A percentile compares a stretch with the other conserved stretches of the same genome.
Conservation (phyloP, 257 asterid genomes). For the Agastache rugosa region DNA sequence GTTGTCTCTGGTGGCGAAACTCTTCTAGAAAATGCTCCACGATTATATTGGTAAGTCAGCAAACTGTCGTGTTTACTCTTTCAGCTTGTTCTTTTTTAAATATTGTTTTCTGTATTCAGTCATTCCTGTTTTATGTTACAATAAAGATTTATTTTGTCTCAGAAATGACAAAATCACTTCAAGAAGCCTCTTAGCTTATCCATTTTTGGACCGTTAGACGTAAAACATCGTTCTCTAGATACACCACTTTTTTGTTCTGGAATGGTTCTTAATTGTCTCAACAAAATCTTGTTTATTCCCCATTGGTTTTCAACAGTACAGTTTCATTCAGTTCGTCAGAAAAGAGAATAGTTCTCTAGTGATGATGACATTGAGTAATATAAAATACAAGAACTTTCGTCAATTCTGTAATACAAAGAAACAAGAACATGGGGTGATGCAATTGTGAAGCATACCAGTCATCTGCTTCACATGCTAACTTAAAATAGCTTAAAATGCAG, state of each 20-base stretch:
- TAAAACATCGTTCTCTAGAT: background rate
- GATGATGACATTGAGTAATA: background rate
- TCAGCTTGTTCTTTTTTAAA: background rate
- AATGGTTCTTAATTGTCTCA: background rate
- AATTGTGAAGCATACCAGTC: background rate
- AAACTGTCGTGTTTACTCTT: constrained; percentile 28
- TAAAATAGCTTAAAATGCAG: constrained; percentile 19
- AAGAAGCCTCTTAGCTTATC: constrained; percentile 9
- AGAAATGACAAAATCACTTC: constrained; percentile 9
- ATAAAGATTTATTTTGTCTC: background rate
- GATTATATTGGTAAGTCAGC: constrained; percentile 75
- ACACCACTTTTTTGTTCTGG: constrained; percentile 9
- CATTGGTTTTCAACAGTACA: background rate
- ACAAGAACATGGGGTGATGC: too few species aligned
- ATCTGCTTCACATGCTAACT: constrained; percentile 1
- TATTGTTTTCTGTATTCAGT: constrained; percentile 6
- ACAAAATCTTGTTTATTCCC: background rate
- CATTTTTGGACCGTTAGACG: background rate
- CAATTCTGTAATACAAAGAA: background rate
- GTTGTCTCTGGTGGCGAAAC: constrained; percentile 82
- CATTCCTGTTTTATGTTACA: constrained; percentile 1
- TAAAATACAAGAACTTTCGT: background rate
- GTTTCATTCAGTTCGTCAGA: constrained; percentile 3
- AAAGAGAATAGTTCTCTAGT: background rate
- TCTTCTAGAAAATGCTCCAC: constrained; percentile 77